phyloP scores from a whole-genome alignment of 208 protist species.

The Wallacemonas sp. region DNA sequence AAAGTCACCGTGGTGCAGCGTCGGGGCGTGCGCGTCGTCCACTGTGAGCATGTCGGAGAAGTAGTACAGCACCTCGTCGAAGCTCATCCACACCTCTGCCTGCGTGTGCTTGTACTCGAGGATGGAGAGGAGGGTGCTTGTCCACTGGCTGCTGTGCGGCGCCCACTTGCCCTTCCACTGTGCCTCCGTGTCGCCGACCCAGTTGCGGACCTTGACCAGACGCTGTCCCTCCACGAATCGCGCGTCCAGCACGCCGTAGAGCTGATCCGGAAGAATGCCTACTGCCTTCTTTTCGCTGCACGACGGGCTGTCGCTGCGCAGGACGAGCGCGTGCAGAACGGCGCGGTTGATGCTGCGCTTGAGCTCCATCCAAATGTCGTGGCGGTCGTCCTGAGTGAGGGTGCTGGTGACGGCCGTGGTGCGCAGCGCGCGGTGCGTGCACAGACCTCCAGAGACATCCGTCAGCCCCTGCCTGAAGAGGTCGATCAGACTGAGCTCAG shows the following conservation, averaged over 20 bases:
- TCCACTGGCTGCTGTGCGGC: slow-evolving; percentile 48
- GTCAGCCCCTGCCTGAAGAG: slow-evolving; percentile 65
- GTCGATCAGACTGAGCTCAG: slow-evolving; percentile 47
- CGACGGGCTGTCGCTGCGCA: slow-evolving; percentile 38
- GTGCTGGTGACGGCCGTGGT: slow-evolving; percentile 19
- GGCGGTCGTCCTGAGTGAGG: slow-evolving; percentile 38
- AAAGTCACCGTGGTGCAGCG: slow-evolving; percentile 19
- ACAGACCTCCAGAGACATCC: slow-evolving; percentile 72
- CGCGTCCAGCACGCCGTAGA: slow-evolving; percentile 81
- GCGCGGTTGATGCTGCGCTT: slow-evolving; percentile 42
- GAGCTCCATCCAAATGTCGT: slow-evolving; percentile 61
- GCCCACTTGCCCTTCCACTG: slow-evolving; percentile 74
- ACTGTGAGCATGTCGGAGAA: slow-evolving; percentile 78
- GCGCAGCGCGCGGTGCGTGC: slow-evolving; percentile 32
- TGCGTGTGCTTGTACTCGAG: slow-evolving; percentile 44
- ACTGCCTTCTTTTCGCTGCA: slow-evolving; percentile 44
- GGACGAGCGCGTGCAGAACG: slow-evolving; percentile 50
- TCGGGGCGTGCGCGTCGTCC: slow-evolving; percentile 27
- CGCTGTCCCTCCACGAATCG: slow-evolving; percentile 73
- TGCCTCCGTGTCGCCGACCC: slow-evolving; percentile 30
- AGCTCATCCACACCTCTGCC: slow-evolving; percentile 68
- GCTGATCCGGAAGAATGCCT: slow-evolving; percentile 68
- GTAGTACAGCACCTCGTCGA: slow-evolving; percentile 88
- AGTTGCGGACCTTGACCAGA: slow-evolving; percentile 81
- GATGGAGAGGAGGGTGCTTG: slow-evolving; percentile 38